Base-by-base conservation (phyloP, 768 basidiomycete genomes). In the Rhizopogon sp. region DNA sequence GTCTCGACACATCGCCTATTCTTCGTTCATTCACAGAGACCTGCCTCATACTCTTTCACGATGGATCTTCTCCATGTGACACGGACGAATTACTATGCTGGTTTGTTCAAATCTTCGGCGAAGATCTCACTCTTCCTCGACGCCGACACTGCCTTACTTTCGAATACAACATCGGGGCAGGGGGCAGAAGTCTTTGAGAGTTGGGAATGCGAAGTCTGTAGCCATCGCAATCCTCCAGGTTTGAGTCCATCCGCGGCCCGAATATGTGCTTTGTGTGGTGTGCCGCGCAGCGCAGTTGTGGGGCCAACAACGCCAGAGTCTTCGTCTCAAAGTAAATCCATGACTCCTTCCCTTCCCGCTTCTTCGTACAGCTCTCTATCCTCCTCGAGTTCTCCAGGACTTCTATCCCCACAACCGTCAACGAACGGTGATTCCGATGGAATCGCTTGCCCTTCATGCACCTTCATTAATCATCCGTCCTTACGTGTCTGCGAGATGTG, bases 181-280 rank as follows among this genome's bases (percentile, higher is more conserved):
- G 68, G 20, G 31, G 10, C 22, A 62, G 64, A 68, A n/a, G 65
- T 59, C 1, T 77, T 74, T 50, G 79, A 78, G 55, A 83, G 74
- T 56, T 95, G 93, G 93, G 79, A 86, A 66, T 98, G 95, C 62
- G 81, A 83, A 39, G 87, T 98, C n/a, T 98, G 95, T 68, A 89
- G 81, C 31, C 87, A 85, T 64, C 80, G 81, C 31, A 97, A 96
- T 69, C 80, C 87, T 3, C 85, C 87, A 33, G 88, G 88, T 1
- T 74, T 84, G 35, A 89, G 86, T 66, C 85, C 86, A 16, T 74
- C 81, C 2, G 81, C 82, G 17, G 79, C 87, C 3, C 77, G 76
- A n/a, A 74, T 85, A 63, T 97, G 94, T 65, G 76, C 74, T 6
- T 76, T 97, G 13, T 98, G 94, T 61, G 94, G 94, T 2, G 87